Conservation (phyloP, 2,329 filamentous ascomycete species). For the Helminthosporium solani region DNA sequence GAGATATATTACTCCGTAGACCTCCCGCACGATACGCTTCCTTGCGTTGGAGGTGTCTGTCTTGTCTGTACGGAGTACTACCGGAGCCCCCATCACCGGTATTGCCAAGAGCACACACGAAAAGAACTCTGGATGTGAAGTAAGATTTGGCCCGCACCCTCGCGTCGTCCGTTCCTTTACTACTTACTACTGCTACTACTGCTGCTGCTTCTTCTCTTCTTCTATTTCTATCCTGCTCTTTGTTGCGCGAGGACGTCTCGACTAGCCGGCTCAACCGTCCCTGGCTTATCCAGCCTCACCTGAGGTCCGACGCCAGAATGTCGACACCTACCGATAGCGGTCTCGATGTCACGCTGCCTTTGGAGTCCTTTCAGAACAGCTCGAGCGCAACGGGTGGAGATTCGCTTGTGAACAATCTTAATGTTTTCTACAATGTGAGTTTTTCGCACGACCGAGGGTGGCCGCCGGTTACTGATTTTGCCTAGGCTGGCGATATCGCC, state of each 20-base stretch:
- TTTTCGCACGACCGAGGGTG: slow-evolving; percentile 8
- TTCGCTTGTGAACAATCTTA: slow-evolving; percentile 69
- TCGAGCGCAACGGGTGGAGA: slow-evolving; percentile 65
- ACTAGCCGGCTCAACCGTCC: too few species aligned
- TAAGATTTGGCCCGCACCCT: too few species aligned
- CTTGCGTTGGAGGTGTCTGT: slow-evolving; percentile 8
- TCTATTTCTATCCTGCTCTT: neutral
- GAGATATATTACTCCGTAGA: slow-evolving; percentile 12
- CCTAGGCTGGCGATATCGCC: slow-evolving; percentile 74
- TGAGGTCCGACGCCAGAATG: slow-evolving; percentile 14
- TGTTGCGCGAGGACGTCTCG: too few species aligned
- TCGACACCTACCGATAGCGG: slow-evolving; percentile 25
- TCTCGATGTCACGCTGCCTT: slow-evolving; percentile 33
- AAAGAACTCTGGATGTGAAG: slow-evolving; percentile 26
- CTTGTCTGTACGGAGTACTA: slow-evolving; percentile 8
- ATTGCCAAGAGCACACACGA: neutral
- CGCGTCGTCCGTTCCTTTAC: slow-evolving; percentile 26
- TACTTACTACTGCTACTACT: too few species aligned
- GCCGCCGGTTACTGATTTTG: slow-evolving; percentile 26
- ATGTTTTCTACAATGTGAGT: slow-evolving; percentile 78
- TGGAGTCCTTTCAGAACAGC: slow-evolving; percentile 54
- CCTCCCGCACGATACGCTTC: slow-evolving; percentile 8
- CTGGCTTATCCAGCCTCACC: neutral
- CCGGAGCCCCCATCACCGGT: slow-evolving; percentile 20
- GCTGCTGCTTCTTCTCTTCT: slow-evolving; percentile 1